Percentiles rank a stretch among this genome's conserved stretches.
These are phyloP conservation scores for Astrothelium subdiscretum DNA, from an alignment of 495 filamentous ascomycete genomes.

Conservation along the genomic window DNA sequence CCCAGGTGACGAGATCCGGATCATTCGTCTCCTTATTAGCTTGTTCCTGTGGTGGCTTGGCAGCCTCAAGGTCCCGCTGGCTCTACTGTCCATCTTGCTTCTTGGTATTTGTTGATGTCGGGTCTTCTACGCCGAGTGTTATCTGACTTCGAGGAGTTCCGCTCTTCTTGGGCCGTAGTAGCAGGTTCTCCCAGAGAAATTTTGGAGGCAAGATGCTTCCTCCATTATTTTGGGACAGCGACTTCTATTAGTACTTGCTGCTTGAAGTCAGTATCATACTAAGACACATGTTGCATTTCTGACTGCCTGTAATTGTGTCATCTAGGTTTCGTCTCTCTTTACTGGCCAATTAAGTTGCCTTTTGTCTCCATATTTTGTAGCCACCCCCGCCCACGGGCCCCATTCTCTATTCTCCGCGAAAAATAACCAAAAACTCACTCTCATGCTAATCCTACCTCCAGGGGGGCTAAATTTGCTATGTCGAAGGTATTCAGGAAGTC, in stretches of 20 bases:
- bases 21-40: neutral
- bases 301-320: too few relatives aligned
- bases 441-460: too few relatives aligned
- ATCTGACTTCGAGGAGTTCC: neutral
- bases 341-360: too few relatives aligned
- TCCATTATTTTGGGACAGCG: neutral
- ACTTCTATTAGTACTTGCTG: neutral
- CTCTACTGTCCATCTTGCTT: neutral
- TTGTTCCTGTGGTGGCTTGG: neutral
- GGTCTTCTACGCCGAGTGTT: neutral
- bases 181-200: neutral
- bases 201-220: neutral
- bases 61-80: neutral
- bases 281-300: too few relatives aligned
- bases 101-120: neutral
- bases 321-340: too few relatives aligned
- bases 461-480: too few relatives aligned
- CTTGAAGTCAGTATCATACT: too few relatives aligned
- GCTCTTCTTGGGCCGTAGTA: neutral
- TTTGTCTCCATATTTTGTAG: too few relatives aligned
- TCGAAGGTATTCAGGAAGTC: too few relatives aligned
- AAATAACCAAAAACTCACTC: too few relatives aligned
- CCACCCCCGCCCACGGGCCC: too few relatives aligned
- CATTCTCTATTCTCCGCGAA: too few relatives aligned
- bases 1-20: slow-evolving; percentile 16